Base-by-base conservation (phyloP, 148 eudicot genomes). In the Camellia sinensis region DNA sequence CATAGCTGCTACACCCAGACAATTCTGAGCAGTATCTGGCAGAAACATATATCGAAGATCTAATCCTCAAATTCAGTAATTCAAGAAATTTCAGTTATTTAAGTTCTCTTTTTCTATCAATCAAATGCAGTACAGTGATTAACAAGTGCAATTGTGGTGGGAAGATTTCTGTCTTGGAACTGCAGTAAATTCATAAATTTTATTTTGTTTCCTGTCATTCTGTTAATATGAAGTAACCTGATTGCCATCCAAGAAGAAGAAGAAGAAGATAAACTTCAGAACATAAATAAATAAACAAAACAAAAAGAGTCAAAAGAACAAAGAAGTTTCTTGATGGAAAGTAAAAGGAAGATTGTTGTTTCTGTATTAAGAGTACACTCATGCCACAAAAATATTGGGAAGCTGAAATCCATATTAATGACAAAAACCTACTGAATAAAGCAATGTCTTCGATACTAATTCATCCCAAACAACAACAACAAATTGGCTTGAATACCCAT, bases 41-140 rank as follows among this genome's bases (percentile, higher is more conserved):
- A 15, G 14, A 59, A 69, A 71, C 59, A 77, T 12, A 82, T 29
- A 61, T 72, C 19, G 57, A 66, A 78, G 21, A 61, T 8, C 65
- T 61, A 19, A 52, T 53, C 71, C n/a, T 22, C 11, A 65, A 0
- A 13, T 44, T 43, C 14, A 46, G 37, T 6, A 18, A 48, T n/a
- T 7, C 52, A 48, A 19, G n/a, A 8, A 14, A 75, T 63, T 75
- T 75, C 54, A 75, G 67, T 40, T 18, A 19, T 29, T 73, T 53
- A 53, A 40, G 59, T 71, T 50, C 50, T 40, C 41, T 50, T 50
- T 54, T 19, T 48, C 13, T n/a, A 43, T 71, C 74, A n/a, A 19
- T 71, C 46, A 11, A 71, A 71, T 71, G 74, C 43, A 50, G 8
- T 50, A n/a, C 57, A 73, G 45, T 56, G 44, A 46, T 29, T 72